A percentile compares a stretch with the other conserved stretches of the same genome.
These are phyloP conservation scores for Skeletonema menzelii DNA, from an alignment of 108 stramenopile species.

Conservation along the genomic window DNA sequence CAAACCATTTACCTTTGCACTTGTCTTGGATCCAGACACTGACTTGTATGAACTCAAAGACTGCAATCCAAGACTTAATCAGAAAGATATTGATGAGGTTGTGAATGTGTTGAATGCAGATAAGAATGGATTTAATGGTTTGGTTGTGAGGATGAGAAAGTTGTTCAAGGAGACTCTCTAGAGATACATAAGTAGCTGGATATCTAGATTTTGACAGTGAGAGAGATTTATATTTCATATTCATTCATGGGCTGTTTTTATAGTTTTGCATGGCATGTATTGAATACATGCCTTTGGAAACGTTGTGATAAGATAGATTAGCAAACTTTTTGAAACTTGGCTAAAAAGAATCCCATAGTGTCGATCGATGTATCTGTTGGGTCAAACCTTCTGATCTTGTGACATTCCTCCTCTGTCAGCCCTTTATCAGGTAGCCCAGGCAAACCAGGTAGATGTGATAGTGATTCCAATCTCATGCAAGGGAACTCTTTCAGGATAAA, in stretches of 20 bases:
- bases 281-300: background rate
- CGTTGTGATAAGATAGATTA: background rate
- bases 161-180: constrained; percentile 7
- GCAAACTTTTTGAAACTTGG: constrained; percentile 57
- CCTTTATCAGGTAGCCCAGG: constrained; percentile 54
- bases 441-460: constrained; percentile 44
- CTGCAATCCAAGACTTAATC: constrained; percentile 15
- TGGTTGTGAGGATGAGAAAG: constrained; percentile 17
- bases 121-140: constrained; percentile 2
- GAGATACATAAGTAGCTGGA: too few species aligned
- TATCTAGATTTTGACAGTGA: background rate
- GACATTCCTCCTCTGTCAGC: constrained; percentile 52
- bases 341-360: constrained; percentile 80
- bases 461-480: constrained; percentile 62
- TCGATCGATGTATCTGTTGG: constrained; percentile 48
- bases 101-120: constrained; percentile 11
- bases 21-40: constrained; percentile 15
- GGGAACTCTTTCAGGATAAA: constrained; percentile 58
- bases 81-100: background rate
- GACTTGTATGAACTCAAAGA: constrained; percentile 19
- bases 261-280: background rate
- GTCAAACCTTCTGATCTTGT: constrained; percentile 62
- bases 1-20: constrained; percentile 17
- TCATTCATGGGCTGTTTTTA: background rate
- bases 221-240: background rate